Evolutionary conservation across 805 yeast genomes (phyloP).

Genomic region (Candida succiphila): DNA sequence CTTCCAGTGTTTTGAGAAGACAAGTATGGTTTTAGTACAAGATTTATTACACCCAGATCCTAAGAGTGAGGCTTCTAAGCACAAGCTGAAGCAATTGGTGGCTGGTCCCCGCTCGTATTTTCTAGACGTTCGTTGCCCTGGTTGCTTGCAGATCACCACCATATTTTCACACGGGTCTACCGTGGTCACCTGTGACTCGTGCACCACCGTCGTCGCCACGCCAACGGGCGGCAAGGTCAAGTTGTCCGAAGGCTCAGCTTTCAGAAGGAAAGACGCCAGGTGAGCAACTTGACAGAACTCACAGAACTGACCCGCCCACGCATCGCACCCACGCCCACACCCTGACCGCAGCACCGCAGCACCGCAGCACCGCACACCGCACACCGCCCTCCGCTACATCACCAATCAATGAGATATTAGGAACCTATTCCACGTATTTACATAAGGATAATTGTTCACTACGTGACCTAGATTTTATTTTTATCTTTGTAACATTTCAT

Average conservation of each 20-base stretch:
- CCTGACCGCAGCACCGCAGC: no score
- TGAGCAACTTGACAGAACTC: no score
- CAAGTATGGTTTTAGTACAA: constrained; percentile 81
- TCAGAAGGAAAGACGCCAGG: constrained; percentile 99
- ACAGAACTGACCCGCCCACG: no score
- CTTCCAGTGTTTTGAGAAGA: no score
- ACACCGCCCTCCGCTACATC: no score
- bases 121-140: constrained; percentile 99
- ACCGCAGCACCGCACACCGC: no score
- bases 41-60: constrained; percentile 98
- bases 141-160: constrained; percentile 97
- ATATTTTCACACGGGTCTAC: constrained; percentile 99
- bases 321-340: no score
- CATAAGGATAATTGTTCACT: not conserved
- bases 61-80: constrained; percentile 92
- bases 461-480: not conserved
- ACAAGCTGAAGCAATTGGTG: constrained; percentile 95
- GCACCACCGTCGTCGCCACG: constrained; percentile 96
- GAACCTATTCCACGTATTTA: not conserved
- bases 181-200: constrained; percentile 98
- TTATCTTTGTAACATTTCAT: not conserved
- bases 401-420: no score
- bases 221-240: constrained; percentile 99
- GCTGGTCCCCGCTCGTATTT: constrained; percentile 98
- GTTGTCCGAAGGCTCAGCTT: constrained; percentile 98